phyloP scores from a whole-genome alignment of 805 yeast species.

The Yarrowia phangngaensis region DNA sequence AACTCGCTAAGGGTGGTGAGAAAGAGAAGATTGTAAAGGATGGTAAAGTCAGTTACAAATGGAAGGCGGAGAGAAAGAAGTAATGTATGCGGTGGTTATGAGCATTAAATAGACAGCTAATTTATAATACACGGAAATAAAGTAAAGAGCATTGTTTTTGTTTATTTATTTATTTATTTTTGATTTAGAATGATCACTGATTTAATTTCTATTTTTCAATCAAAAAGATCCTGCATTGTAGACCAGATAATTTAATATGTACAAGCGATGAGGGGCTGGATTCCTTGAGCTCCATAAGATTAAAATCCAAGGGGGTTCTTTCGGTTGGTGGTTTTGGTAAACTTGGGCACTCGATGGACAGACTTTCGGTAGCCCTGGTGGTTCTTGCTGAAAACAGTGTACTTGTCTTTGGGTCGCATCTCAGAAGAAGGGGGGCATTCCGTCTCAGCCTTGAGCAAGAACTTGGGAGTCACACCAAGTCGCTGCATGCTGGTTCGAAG shows the following conservation, averaged over 20 bases:
- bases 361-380: conserved; percentile 80
- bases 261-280: conserved; percentile 8
- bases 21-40: conserved; percentile 66
- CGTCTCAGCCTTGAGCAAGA: conserved; percentile 42
- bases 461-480: conserved; percentile 39
- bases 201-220: conserved; percentile 1
- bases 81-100: conserved; percentile 27
- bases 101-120: conserved; percentile 25
- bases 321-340: conserved; percentile 83
- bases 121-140: no score
- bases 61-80: conserved; percentile 59
- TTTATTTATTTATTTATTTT: conserved; percentile 13
- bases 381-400: conserved; percentile 75
- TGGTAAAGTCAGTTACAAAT: conserved; percentile 72
- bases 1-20: conserved; percentile 85
- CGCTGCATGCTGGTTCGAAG: conserved; percentile 51
- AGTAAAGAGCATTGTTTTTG: no score
- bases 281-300: no score
- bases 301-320: conserved; percentile 70
- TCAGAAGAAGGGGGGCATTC: conserved; percentile 72
- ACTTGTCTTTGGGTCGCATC: conserved; percentile 79
- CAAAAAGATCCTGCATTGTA: background rate
- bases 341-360: conserved; percentile 72
- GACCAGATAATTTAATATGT: conserved; percentile 28
- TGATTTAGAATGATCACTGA: conserved; percentile 24